Evolutionary conservation across 192 early-diverging fungal genomes (phyloP).

Genomic region (Gigaspora rosea): DNA sequence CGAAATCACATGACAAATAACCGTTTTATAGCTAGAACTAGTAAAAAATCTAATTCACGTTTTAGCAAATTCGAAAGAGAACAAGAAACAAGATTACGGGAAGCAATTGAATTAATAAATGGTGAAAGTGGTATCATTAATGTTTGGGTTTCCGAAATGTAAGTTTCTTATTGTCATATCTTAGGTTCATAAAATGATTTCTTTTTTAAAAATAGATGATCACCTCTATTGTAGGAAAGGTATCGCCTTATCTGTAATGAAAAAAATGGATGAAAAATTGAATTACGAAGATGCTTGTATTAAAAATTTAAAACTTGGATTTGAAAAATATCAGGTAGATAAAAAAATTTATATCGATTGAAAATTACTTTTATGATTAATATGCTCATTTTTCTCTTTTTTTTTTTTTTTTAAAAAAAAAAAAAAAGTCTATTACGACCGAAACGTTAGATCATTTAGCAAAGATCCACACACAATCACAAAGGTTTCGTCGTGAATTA

Average conservation of each 20-base stretch:
- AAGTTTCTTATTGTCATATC: neutral
- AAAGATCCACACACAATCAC: neutral
- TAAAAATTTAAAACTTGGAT: neutral
- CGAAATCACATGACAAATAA: neutral
- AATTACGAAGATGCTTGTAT: neutral
- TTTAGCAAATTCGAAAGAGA: conserved; percentile 3
- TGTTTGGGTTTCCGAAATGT: neutral
- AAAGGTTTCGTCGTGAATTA: neutral
- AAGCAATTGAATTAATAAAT: neutral
- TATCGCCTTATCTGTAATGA: neutral
- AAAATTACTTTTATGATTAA: neutral
- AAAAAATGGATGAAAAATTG: neutral
- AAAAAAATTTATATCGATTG: neutral
- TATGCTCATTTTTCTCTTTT: neutral
- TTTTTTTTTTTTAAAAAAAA: no score
- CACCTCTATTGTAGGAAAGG: neutral
- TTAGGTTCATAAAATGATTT: neutral
- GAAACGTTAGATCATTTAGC: neutral
- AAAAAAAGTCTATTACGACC: neutral
- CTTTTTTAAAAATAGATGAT: neutral
- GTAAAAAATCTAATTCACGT: neutral
- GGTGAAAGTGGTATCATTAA: neutral
- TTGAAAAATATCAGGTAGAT: conserved; percentile 5
- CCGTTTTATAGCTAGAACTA: neutral
- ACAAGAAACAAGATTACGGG: neutral